A percentile compares a stretch with the other conserved stretches of the same genome.
These are phyloP conservation scores for Aegilops tauschii DNA, from an alignment of 176 grass and related monocot species.

Conservation along the genomic window DNA sequence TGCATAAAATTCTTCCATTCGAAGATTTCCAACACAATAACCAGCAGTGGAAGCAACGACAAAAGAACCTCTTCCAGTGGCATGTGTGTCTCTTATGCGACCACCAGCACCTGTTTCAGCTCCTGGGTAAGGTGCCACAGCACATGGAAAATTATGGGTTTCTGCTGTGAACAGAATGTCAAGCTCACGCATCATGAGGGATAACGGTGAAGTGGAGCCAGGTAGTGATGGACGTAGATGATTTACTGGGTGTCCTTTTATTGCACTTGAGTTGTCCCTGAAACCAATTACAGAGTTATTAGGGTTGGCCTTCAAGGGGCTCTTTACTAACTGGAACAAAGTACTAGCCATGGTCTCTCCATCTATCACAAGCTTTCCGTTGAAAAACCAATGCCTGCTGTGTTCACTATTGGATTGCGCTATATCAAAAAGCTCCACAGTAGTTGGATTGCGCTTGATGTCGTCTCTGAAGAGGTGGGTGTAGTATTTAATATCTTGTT, in stretches of 20 bases:
- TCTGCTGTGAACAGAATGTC: constrained; percentile 90
- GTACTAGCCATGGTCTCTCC: constrained; percentile 67
- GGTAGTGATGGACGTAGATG: constrained; percentile 69
- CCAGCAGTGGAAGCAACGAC: constrained; percentile 83
- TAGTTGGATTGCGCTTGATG: constrained; percentile 81
- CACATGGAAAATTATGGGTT: constrained; percentile 97
- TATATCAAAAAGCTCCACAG: constrained; percentile 88
- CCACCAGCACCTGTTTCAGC: constrained; percentile 89
- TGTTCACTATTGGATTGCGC: constrained; percentile 91
- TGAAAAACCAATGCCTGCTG: constrained; percentile 92
- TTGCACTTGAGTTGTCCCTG: constrained; percentile 91
- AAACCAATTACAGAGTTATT: constrained; percentile 91
- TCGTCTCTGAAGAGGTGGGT: constrained; percentile 79
- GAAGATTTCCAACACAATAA: constrained; percentile 90
- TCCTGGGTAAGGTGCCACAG: constrained; percentile 80
- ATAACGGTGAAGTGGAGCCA: constrained; percentile 50
- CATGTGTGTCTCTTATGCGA: constrained; percentile 89
- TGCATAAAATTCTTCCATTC: constrained; percentile 56
- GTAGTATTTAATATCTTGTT: constrained; percentile 90
- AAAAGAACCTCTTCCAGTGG: constrained; percentile 84
- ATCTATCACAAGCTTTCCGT: constrained; percentile 75
- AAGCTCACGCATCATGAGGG: constrained; percentile 50
- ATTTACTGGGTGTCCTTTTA: constrained; percentile 70
- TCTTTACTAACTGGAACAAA: constrained; percentile 88
- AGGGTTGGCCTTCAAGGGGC: constrained; percentile 71